A percentile compares a stretch with the other conserved stretches of the same genome.
Evolutionary conservation across 2,329 filamentous ascomycete genomes (phyloP).

Genomic region (Fusarium incarnatum): DNA sequence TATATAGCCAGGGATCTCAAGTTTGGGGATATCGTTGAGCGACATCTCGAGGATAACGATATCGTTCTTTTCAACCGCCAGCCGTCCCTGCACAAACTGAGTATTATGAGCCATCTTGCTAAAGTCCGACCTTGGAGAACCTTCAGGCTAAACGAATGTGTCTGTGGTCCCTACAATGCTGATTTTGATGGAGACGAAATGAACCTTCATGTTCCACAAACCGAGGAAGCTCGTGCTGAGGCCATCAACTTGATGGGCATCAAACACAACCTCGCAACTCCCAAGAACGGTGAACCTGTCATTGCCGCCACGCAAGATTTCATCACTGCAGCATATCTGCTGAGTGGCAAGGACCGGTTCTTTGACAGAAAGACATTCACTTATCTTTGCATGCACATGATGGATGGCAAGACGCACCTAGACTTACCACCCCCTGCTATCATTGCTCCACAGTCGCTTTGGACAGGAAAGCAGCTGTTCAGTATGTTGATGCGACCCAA

Average conservation of each 20-base stretch:
- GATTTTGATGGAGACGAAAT: slow-evolving; percentile 99
- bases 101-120: slow-evolving; percentile 95
- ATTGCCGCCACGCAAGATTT: slow-evolving; percentile 99
- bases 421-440: slow-evolving; percentile 90
- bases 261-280: slow-evolving; percentile 94
- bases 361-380: slow-evolving; percentile 90
- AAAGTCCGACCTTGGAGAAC: slow-evolving; percentile 96
- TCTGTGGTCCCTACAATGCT: slow-evolving; percentile 97
- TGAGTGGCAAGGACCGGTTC: slow-evolving; percentile 93
- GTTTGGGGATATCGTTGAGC: slow-evolving; percentile 90
- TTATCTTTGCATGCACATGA: slow-evolving; percentile 94
- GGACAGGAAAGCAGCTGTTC: slow-evolving; percentile 98
- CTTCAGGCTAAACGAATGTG: slow-evolving; percentile 97
- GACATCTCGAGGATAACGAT: slow-evolving; percentile 94
- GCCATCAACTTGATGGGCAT: slow-evolving; percentile 98
- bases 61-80: slow-evolving; percentile 98
- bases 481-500: slow-evolving; percentile 92
- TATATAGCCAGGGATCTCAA: slow-evolving; percentile 78
- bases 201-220: slow-evolving; percentile 98
- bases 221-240: slow-evolving; percentile 94
- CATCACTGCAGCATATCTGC: slow-evolving; percentile 91
- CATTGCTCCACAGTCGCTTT: slow-evolving; percentile 84
- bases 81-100: slow-evolving; percentile 96
- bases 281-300: slow-evolving; percentile 97
- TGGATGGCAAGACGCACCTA: slow-evolving; percentile 79